phyloP scores from a whole-genome alignment of 257 asterid species.

The Ilex asprella region DNA sequence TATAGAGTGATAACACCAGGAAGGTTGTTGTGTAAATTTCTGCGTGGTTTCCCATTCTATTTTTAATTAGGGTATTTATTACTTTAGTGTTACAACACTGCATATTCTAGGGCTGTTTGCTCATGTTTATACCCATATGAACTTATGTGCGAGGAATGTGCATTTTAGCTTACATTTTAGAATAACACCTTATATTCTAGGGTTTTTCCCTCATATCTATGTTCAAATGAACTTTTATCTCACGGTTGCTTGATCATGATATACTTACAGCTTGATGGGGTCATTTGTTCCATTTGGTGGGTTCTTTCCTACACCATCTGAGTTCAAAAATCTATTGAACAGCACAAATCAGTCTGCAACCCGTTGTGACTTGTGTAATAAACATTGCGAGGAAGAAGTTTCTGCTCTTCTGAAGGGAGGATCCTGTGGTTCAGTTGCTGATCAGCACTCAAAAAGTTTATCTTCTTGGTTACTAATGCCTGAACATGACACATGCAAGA shows the following conservation, averaged over 20 bases:
- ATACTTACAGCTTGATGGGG: slow-evolving; percentile 77
- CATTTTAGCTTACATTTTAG: slow-evolving; percentile 10
- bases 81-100: no score
- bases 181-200: no score
- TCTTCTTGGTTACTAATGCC: slow-evolving; percentile 64
- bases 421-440: slow-evolving; percentile 37
- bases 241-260: slow-evolving; percentile 26
- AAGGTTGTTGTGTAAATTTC: no score
- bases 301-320: slow-evolving; percentile 75
- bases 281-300: slow-evolving; percentile 97
- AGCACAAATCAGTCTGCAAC: slow-evolving; percentile 27
- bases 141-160: not conserved
- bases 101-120: no score
- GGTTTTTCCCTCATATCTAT: not conserved
- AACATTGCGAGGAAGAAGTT: slow-evolving; percentile 71
- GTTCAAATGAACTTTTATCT: slow-evolving; percentile 17
- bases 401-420: slow-evolving; percentile 38
- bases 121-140: not conserved
- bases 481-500: slow-evolving; percentile 47
- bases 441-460: slow-evolving; percentile 34
- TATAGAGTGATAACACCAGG: no score
- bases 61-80: no score
- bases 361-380: slow-evolving; percentile 65
- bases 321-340: slow-evolving; percentile 34
- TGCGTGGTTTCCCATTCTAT: no score